Evolutionary conservation across 2,329 filamentous ascomycete species (phyloP), one percentile per base, ranked within the genome.

Genomic region (Aureobasidium sp.): DNA sequence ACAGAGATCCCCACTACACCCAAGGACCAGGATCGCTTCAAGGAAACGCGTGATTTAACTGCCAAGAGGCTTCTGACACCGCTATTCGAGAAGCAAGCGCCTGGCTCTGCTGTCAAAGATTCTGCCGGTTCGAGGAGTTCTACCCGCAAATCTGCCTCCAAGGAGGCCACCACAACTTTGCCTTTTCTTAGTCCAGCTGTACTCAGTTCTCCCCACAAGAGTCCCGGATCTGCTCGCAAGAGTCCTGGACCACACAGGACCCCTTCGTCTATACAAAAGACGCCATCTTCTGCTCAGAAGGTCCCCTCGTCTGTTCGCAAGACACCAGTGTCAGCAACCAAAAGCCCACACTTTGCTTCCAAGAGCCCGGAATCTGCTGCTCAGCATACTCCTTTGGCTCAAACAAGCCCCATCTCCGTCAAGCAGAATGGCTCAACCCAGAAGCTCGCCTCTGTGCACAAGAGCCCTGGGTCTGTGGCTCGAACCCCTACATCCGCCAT

Each of bases 21-120:
- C 15, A 82, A 76, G 58, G 74, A 77, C 12, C 81, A 83, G 65
- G 77, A 76, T 4, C 79, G 81, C 6, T 86, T 86, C 70, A 83
- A 78, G 65, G 76, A 84, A 68, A 74, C 80, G 12, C 76, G 78
- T 58, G 77, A 82, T 50, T 48, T 69, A 10, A 68, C 70, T 2
- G 69, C 71, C 6, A 72, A 67, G 66, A 71, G 72, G 65, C 67
- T 71, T 1, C 60, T 74, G 9, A 72, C 72, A 13, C 73, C 73
- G 9, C 50, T 74, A 3, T 67, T 74, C 34, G 68, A 73, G 66
- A 70, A 70, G 57, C 69, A 71, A 61, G 65, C 63, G 15, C 53
- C 63, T 41, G 65, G 46, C 15, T 69, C 70, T 6, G 67, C 65
- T 27, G 70, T 70, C 39, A 71, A 70, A 61, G 62, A 64, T 26